Conservation (phyloP, 441 rosid genomes). For the Populus hybrid region DNA sequence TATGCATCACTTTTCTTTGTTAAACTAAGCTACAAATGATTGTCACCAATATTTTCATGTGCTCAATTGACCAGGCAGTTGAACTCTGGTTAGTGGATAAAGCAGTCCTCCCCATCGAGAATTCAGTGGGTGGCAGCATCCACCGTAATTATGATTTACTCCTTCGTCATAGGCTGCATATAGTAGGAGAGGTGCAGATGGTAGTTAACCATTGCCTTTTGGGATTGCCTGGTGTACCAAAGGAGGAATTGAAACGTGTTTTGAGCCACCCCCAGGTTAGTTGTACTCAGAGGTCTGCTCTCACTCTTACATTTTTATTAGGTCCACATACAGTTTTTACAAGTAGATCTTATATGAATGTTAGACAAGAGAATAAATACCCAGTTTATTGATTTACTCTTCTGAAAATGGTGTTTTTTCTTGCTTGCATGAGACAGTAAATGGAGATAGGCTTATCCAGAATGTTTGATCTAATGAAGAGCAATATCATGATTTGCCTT, state of each 20-base stretch:
- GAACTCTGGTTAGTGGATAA: constrained; percentile 86
- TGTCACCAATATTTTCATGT: constrained; percentile 3
- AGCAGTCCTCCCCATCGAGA: constrained; percentile 70
- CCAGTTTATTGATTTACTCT: not conserved
- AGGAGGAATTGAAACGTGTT: constrained; percentile 58
- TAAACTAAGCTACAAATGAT: constrained; percentile 1
- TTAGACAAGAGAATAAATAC: not conserved
- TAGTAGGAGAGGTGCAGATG: constrained; percentile 79
- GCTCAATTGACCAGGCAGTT: constrained; percentile 50
- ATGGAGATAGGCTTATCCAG: not conserved
- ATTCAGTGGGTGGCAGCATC: constrained; percentile 76
- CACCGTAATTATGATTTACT: constrained; percentile 84
- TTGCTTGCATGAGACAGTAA: not conserved
- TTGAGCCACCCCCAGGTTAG: constrained; percentile 83
- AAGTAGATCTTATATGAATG: not conserved
- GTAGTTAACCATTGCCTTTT: constrained; percentile 78
- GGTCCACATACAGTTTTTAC: not conserved
- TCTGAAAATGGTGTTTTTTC: not conserved
- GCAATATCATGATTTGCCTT: not conserved
- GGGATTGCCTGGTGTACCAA: constrained; percentile 64
- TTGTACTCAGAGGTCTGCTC: not conserved
- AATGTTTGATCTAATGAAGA: not conserved
- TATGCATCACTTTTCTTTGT: not conserved
- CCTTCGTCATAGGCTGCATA: constrained; percentile 78
- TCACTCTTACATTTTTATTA: not conserved